phyloP scores from a whole-genome alignment of 2,329 filamentous ascomycete species.

The Cercospora sp. region DNA sequence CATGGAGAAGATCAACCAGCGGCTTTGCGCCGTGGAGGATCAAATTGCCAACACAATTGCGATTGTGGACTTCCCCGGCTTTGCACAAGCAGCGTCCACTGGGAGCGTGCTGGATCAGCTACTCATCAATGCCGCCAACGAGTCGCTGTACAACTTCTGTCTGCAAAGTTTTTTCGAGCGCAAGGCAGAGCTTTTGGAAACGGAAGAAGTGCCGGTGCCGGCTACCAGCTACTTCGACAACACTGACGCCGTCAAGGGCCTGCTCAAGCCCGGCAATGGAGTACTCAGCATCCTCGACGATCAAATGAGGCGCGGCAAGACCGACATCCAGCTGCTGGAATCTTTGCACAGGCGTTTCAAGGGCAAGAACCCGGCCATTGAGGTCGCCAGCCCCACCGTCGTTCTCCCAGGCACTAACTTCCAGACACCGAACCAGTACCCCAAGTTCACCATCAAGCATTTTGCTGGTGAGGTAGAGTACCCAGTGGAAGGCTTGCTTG shows the following conservation, averaged over 20 bases:
- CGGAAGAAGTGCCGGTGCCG: conserved; percentile 85
- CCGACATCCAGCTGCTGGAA: conserved; percentile 86
- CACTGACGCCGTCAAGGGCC: conserved; percentile 85
- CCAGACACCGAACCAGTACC: conserved; percentile 74
- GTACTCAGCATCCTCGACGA: conserved; percentile 93
- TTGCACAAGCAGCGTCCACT: conserved; percentile 79
- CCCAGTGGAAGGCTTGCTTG: conserved; percentile 78
- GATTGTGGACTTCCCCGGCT: conserved; percentile 94
- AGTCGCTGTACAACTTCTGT: conserved; percentile 89
- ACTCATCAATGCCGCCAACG: conserved; percentile 89
- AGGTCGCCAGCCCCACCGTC: conserved; percentile 71
- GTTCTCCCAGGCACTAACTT: conserved; percentile 88
- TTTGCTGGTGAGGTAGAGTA: conserved; percentile 98
- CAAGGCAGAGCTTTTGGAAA: conserved; percentile 89
- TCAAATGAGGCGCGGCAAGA: conserved; percentile 85
- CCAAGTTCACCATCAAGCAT: conserved; percentile 87
- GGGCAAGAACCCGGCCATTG: conserved; percentile 87
- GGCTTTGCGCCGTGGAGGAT: conserved; percentile 82
- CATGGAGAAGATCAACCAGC: conserved; percentile 88
- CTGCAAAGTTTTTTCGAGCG: conserved; percentile 95
- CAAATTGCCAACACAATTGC: conserved; percentile 90
- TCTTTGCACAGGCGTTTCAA: conserved; percentile 90
- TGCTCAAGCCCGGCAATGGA: conserved; percentile 90
- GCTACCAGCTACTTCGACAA: conserved; percentile 98
- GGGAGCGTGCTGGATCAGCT: conserved; percentile 87